A percentile compares a stretch with the other conserved stretches of the same genome.
These are phyloP conservation scores for Aspergillus awamori DNA, from an alignment of 2,329 filamentous ascomycete genomes.

Conservation along the genomic window DNA sequence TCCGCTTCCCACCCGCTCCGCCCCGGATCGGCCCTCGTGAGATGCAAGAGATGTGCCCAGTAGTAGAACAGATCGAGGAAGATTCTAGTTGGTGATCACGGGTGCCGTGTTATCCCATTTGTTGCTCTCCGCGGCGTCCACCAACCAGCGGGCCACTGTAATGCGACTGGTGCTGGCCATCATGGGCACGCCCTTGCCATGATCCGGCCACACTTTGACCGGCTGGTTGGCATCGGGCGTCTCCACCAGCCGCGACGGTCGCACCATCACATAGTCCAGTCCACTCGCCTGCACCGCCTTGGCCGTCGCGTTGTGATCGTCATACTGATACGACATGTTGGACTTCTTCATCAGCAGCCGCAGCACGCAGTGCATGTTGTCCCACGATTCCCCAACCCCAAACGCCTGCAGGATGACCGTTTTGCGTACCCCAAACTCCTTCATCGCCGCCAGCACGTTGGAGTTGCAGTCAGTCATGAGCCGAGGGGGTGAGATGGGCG, in stretches of 20 bases:
- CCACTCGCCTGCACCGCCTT: conserved; percentile 41
- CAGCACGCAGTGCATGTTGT: conserved; percentile 47
- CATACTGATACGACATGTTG: conserved; percentile 51
- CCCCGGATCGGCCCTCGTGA: too few species aligned
- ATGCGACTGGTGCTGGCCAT: conserved; percentile 41
- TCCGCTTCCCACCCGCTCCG: too few species aligned
- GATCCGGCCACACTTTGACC: conserved; percentile 47
- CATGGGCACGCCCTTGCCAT: conserved; percentile 48
- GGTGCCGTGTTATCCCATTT: conserved; percentile 51
- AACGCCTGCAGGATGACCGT: conserved; percentile 56
- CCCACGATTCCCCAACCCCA: conserved; percentile 53
- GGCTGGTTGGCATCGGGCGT: conserved; percentile 32
- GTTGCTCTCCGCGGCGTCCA: conserved; percentile 46
- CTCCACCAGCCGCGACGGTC: conserved; percentile 49
- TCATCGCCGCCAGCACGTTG: conserved; percentile 44
- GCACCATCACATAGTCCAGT: conserved; percentile 49
- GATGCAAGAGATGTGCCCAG: too few species aligned
- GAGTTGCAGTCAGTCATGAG: conserved; percentile 52
- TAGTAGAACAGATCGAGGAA: too few species aligned
- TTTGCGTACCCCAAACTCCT: conserved; percentile 42
- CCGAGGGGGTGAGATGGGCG: conserved; percentile 47
- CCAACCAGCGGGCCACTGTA: conserved; percentile 52
- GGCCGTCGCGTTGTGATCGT: conserved; percentile 55
- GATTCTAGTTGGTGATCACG: conserved; percentile 49
- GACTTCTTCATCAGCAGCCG: conserved; percentile 50